A percentile compares a stretch with the other conserved stretches of the same genome.
Evolutionary conservation across 2,329 filamentous ascomycete genomes (phyloP).

Genomic region (Diaporthe ilicicola): DNA sequence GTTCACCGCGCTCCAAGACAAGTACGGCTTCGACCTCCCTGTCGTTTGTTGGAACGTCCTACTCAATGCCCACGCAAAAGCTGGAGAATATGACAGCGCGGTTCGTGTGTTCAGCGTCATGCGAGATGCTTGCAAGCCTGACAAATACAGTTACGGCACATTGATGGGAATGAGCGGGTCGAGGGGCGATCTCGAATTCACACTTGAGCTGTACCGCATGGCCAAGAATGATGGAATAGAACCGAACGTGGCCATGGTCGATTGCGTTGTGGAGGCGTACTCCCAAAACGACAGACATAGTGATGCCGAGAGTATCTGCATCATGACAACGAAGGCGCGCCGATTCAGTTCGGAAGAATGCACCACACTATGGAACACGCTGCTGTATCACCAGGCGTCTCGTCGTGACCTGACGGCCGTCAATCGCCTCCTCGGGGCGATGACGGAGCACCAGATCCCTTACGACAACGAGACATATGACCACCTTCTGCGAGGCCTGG

Average conservation of each 20-base stretch:
- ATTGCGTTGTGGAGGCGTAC: constrained; percentile 73
- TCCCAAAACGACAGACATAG: constrained; percentile 63
- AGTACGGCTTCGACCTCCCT: constrained; percentile 66
- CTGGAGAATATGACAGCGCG: constrained; percentile 72
- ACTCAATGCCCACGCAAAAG: constrained; percentile 74
- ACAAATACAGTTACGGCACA: constrained; percentile 73
- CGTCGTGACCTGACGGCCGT: constrained; percentile 62
- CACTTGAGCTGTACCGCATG: constrained; percentile 70
- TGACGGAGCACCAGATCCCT: constrained; percentile 55
- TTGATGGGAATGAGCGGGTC: constrained; percentile 77
- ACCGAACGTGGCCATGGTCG: constrained; percentile 66
- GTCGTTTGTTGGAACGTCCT: constrained; percentile 78
- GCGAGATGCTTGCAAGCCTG: constrained; percentile 58
- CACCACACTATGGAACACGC: constrained; percentile 79
- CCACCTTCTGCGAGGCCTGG: constrained; percentile 58
- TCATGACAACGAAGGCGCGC: constrained; percentile 60
- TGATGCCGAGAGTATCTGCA: constrained; percentile 67
- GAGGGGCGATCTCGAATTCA: constrained; percentile 76
- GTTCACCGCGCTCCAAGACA: constrained; percentile 67
- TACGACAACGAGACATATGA: constrained; percentile 61
- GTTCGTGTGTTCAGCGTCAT: constrained; percentile 71
- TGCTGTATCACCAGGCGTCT: constrained; percentile 75
- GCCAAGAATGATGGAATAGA: constrained; percentile 63
- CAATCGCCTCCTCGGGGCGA: constrained; percentile 56
- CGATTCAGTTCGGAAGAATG: constrained; percentile 54